Percentiles rank a stretch among this genome's conserved stretches.
Evolutionary conservation across 2,329 filamentous ascomycete genomes (phyloP).

Genomic region (Apiospora hydei): DNA sequence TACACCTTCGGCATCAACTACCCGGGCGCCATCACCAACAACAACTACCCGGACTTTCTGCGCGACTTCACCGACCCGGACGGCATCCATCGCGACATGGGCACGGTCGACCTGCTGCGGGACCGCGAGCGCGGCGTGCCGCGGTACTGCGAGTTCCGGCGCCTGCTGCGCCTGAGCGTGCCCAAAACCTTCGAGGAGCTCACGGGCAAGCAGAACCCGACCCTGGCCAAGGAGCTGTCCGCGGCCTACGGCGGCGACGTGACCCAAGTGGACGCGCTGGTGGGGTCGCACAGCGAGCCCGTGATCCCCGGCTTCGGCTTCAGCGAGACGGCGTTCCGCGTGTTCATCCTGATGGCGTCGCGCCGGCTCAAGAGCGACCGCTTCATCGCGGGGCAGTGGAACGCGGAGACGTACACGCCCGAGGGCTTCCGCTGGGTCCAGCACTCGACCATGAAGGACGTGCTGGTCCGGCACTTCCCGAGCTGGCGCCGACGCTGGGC

Average conservation of each 20-base stretch:
- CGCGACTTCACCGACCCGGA: slow-evolving; percentile 50
- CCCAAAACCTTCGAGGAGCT: slow-evolving; percentile 48
- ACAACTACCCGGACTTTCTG: slow-evolving; percentile 49
- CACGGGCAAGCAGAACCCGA: slow-evolving; percentile 45
- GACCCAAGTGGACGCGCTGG: slow-evolving; percentile 49
- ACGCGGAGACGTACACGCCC: slow-evolving; percentile 48
- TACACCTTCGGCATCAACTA: slow-evolving; percentile 57
- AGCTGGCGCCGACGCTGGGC: slow-evolving; percentile 42
- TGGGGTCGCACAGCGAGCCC: slow-evolving; percentile 52
- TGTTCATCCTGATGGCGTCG: slow-evolving; percentile 55
- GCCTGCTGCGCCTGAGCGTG: slow-evolving; percentile 48
- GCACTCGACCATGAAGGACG: slow-evolving; percentile 50
- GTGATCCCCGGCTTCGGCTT: slow-evolving; percentile 54
- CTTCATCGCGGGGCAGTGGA: slow-evolving; percentile 51
- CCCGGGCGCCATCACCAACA: slow-evolving; percentile 52
- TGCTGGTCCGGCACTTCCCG: slow-evolving; percentile 52
- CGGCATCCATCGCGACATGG: slow-evolving; percentile 50
- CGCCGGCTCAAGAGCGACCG: slow-evolving; percentile 52
- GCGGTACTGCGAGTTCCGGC: slow-evolving; percentile 53
- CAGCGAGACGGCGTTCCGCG: slow-evolving; percentile 54
- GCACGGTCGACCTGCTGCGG: slow-evolving; percentile 54
- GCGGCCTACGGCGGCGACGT: slow-evolving; percentile 50
- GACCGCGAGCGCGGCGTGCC: slow-evolving; percentile 56
- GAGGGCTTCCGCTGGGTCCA: slow-evolving; percentile 53
- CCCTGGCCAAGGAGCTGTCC: slow-evolving; percentile 45